Base-by-base conservation (phyloP, 495 filamentous ascomycete genomes). In the Neurospora africana region DNA sequence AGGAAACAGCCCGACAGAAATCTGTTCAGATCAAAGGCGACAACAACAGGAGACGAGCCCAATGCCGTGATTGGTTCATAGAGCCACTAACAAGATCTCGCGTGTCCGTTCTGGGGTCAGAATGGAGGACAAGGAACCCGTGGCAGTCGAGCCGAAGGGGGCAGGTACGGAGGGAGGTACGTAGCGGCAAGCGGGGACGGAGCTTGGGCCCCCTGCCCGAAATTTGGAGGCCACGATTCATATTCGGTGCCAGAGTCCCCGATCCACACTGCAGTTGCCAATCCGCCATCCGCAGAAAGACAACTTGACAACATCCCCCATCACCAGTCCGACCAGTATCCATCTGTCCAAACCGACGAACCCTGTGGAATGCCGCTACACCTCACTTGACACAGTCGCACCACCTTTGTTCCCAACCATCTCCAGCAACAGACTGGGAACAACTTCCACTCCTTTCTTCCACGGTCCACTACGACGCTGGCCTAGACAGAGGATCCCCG, bases 141-240 rank as follows among this genome's bases (percentile, higher is more conserved):
- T 65, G 53, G 53, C 53, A 65, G 53, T 65, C 53, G 53, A 65
- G 53, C 53, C 27, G 53, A 65, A 65, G 53, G 53, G 53, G 53
- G 53, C 27, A 65, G 53, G 15, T 65, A 65, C 53, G 53, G 53
- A 65, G 13, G 53, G 27, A 65, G 53, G 27, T 61, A 33, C 15
- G 53, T 65, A 65, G 53, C 27, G 53, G 53, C 15, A 33, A 47
- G 68, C 38, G 27, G 33, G 74, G 72, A n/a, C n/a, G n/a, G n/a
- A 79, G 78, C 78, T 78, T 78, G 30, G 76, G 74, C 78, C 75
- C 74, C 73, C 71, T 73, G 73, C 70, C 37, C 69, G 44, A 71
- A 69, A 73, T 78, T 77, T 80, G 74, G 78, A 81, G 80, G 80
- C 80, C 80, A 81, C 79, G 79, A 80, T 80, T 80, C 76, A 80